phyloP scores from a whole-genome alignment of 805 yeast species.

The Candida golubevii region DNA sequence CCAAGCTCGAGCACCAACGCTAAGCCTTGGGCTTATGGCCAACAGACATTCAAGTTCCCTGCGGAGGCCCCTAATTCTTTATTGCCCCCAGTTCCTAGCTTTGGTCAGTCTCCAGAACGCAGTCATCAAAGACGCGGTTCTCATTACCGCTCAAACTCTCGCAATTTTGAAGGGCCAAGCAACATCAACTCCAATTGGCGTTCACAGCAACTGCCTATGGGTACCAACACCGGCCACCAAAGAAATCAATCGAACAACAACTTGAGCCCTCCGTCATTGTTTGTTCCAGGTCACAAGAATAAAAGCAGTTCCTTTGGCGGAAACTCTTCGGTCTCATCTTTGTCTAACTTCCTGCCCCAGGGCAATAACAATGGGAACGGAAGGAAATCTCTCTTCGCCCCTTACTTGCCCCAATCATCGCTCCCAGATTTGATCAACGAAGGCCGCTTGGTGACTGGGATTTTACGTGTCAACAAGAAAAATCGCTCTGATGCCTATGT shows the following conservation, averaged over 20 bases:
- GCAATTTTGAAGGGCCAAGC: conserved; percentile 40
- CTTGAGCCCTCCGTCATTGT: conserved; percentile 39
- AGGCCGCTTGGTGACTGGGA: conserved; percentile 90
- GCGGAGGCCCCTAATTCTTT: conserved; percentile 27
- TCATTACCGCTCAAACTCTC: conserved; percentile 36
- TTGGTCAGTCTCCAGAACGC: conserved; percentile 39
- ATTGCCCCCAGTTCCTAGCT: conserved; percentile 54
- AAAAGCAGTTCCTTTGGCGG: conserved; percentile 63
- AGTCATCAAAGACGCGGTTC: conserved; percentile 38
- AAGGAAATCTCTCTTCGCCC: conserved; percentile 86
- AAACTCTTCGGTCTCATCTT: conserved; percentile 55
- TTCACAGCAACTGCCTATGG: conserved; percentile 42
- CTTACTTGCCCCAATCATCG: conserved; percentile 90
- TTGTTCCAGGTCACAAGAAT: conserved; percentile 76
- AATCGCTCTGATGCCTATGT: conserved; percentile 98
- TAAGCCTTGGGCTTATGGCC: conserved; percentile 38
- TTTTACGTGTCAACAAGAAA: conserved; percentile 88
- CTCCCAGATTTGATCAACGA: conserved; percentile 85
- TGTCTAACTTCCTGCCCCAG: conserved; percentile 35
- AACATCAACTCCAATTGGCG: conserved; percentile 59
- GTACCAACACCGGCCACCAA: conserved; percentile 16
- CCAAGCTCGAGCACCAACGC: conserved; percentile 22
- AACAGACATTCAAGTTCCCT: conserved; percentile 59
- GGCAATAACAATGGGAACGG: conserved; percentile 36
- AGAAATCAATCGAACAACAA: conserved; percentile 22